These are phyloP conservation scores for Chlamydomonas incerta DNA, from an alignment of 139 green algal genomes.

Conservation along the genomic window DNA sequence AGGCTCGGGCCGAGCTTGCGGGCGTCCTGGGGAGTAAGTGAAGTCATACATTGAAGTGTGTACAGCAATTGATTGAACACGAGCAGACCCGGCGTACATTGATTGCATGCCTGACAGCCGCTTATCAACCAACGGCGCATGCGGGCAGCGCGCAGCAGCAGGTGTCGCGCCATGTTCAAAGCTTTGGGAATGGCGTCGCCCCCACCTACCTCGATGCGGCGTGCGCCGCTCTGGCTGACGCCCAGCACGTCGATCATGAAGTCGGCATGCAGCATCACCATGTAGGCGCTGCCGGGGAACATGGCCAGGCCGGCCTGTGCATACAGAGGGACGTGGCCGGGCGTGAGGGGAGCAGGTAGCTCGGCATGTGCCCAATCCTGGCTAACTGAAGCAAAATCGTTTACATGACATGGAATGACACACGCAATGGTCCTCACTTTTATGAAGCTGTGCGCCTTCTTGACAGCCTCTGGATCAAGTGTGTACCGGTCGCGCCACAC, in stretches of 20 bases:
- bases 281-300: constrained; percentile 33
- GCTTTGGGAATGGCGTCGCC: too few species aligned
- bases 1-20: constrained; percentile 23
- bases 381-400: too few species aligned
- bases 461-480: neutral
- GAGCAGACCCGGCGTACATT: too few species aligned
- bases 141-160: too few species aligned
- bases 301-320: constrained; percentile 33
- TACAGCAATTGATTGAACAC: too few species aligned
- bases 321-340: neutral
- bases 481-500: neutral
- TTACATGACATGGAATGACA: neutral
- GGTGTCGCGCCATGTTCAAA: too few species aligned
- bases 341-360: neutral
- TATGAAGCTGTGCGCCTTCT: neutral
- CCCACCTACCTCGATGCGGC: constrained; percentile 31
- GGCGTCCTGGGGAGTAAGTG: constrained; percentile 2
- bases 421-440: neutral
- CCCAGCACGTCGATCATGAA: constrained; percentile 40
- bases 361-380: neutral
- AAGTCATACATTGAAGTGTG: too few species aligned
- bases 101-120: too few species aligned
- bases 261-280: constrained; percentile 37
- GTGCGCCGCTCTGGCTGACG: neutral
- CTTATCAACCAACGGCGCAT: too few species aligned